phyloP scores from a whole-genome alignment of 305 asterid species.

The Striga hermonthica region DNA sequence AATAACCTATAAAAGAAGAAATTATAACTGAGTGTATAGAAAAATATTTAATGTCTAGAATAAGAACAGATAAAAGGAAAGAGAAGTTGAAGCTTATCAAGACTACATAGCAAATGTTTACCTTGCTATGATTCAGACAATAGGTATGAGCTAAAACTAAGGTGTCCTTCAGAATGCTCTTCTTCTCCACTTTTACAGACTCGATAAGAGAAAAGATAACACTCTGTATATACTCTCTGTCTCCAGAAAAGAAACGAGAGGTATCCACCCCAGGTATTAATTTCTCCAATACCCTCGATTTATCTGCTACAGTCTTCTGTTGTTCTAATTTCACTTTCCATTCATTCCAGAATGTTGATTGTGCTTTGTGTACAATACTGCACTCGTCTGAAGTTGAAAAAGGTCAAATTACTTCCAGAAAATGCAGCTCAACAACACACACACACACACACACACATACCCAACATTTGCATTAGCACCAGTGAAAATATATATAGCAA shows the following conservation, averaged over 20 bases:
- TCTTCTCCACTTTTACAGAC: slow-evolving; percentile 70
- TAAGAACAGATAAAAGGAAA: no score
- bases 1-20: slow-evolving; percentile 58
- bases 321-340: slow-evolving; percentile 94
- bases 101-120: slow-evolving; percentile 35
- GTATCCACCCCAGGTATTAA: slow-evolving; percentile 90
- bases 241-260: slow-evolving; percentile 80
- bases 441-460: slow-evolving; percentile 2
- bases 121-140: slow-evolving; percentile 71
- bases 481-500: slow-evolving; percentile 27
- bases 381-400: slow-evolving; percentile 61
- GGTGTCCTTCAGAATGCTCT: slow-evolving; percentile 63
- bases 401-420: slow-evolving; percentile 28
- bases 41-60: slow-evolving; percentile 6
- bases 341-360: slow-evolving; percentile 95
- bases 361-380: slow-evolving; percentile 72
- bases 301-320: slow-evolving; percentile 78
- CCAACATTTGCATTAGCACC: slow-evolving; percentile 11
- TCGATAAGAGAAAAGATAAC: slow-evolving; percentile 69
- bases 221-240: slow-evolving; percentile 67
- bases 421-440: slow-evolving; percentile 13
- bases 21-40: slow-evolving; percentile 9
- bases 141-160: slow-evolving; percentile 60
- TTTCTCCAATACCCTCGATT: slow-evolving; percentile 82
- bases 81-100: slow-evolving; percentile 11